Conservation (phyloP, 2,329 filamentous ascomycete species). For the Sclerotinia borealis region DNA sequence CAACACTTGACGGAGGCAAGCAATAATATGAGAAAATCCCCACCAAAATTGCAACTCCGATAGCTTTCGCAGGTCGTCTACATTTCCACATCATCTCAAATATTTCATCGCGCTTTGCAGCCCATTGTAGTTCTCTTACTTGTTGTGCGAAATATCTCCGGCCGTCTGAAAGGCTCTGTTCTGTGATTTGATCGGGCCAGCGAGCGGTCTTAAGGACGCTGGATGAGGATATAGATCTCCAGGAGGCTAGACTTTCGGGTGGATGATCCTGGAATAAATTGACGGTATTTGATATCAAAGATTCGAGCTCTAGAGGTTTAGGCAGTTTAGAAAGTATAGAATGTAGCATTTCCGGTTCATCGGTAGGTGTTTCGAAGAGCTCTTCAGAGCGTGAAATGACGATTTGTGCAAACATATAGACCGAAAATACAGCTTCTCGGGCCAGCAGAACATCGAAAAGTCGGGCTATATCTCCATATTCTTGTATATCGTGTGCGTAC, state of each 20-base stretch:
- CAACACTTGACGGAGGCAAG: background rate
- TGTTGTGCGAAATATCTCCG: slow-evolving; percentile 64
- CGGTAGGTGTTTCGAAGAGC: slow-evolving; percentile 73
- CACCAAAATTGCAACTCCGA: slow-evolving; percentile 60
- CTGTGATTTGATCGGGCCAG: slow-evolving; percentile 41
- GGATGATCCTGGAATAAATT: slow-evolving; percentile 60
- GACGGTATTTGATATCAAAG: slow-evolving; percentile 61
- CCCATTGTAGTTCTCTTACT: slow-evolving; percentile 61
- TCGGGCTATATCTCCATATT: slow-evolving; percentile 80
- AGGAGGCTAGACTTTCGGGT: slow-evolving; percentile 65
- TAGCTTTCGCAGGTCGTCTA: slow-evolving; percentile 54
- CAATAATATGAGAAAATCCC: slow-evolving; percentile 50
- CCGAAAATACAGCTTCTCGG: slow-evolving; percentile 75
- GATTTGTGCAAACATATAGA: slow-evolving; percentile 90
- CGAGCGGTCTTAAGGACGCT: slow-evolving; percentile 84
- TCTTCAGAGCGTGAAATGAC: slow-evolving; percentile 74
- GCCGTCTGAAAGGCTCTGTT: slow-evolving; percentile 60
- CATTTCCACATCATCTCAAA: slow-evolving; percentile 54
- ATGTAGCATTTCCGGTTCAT: slow-evolving; percentile 90
- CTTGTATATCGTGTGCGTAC: slow-evolving; percentile 93
- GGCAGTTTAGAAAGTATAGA: slow-evolving; percentile 83
- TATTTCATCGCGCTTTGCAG: slow-evolving; percentile 51
- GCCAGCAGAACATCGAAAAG: slow-evolving; percentile 91
- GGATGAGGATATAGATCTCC: slow-evolving; percentile 63
- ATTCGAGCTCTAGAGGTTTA: slow-evolving; percentile 71